These are phyloP conservation scores for Aspergillus asperescens DNA, from an alignment of 495 filamentous ascomycete genomes.

Conservation along the genomic window DNA sequence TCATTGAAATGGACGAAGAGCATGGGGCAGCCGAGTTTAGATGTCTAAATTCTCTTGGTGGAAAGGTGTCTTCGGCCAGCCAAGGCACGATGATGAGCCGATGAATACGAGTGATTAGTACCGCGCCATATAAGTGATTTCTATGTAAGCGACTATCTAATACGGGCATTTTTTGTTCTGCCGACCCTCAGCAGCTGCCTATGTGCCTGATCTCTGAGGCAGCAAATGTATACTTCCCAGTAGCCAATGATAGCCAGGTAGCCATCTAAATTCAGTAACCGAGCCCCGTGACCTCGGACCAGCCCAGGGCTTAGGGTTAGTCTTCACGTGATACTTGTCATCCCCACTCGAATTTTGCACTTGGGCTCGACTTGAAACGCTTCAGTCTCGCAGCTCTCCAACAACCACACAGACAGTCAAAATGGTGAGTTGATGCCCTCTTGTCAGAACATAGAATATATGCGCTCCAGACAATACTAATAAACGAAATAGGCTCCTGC, in stretches of 20 bases:
- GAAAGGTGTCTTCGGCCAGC: slow-evolving; percentile 18
- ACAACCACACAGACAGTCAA: slow-evolving; percentile 47
- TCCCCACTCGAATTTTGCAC: slow-evolving; percentile 49
- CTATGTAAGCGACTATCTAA: not conserved
- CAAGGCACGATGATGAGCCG: slow-evolving; percentile 20
- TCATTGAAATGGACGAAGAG: slow-evolving; percentile 24
- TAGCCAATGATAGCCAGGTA: slow-evolving; percentile 10
- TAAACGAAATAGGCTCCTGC: slow-evolving; percentile 59
- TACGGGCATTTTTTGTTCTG: not conserved
- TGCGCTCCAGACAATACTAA: slow-evolving; percentile 18
- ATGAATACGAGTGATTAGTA: not conserved
- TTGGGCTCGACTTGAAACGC: slow-evolving; percentile 27
- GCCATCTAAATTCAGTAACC: slow-evolving; percentile 15
- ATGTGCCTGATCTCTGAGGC: slow-evolving; percentile 1
- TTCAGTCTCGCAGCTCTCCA: slow-evolving; percentile 31
- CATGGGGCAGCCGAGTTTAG: slow-evolving; percentile 26
- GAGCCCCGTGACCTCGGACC: slow-evolving; percentile 19
- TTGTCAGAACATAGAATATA: not conserved
- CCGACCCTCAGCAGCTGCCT: not conserved
- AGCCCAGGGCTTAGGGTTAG: slow-evolving; percentile 42
- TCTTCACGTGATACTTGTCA: slow-evolving; percentile 30
- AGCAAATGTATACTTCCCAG: not conserved
- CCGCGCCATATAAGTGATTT: not conserved
- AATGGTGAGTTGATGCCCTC: slow-evolving; percentile 40
- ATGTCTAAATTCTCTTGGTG: slow-evolving; percentile 28